Base-by-base conservation (phyloP, 768 basidiomycete species). In the Suillus tomentosus region DNA sequence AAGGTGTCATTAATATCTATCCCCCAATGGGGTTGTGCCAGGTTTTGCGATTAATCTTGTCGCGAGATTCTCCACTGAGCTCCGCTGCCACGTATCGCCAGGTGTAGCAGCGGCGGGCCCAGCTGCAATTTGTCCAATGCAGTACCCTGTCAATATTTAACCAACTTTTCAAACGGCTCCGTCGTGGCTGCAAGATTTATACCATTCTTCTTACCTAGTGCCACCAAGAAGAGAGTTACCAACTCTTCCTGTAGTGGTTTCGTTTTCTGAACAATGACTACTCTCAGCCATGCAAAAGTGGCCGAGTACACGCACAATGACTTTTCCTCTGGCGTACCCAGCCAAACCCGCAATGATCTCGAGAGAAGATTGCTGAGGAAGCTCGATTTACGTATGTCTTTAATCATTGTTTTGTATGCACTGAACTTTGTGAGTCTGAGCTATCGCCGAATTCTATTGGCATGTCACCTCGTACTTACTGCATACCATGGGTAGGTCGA, bases 401-500 rank as follows among this genome's bases (percentile, higher is more conserved):
- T 62, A 24, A 11, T 65, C 24, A 53, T 65, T 19, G 27, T 65
- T 56, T 58, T 65, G 3, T 62, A 65, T 48, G 58, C 62, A 13
- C 55, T 65, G 17, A 65, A 65, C 56, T 64, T 62, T 37, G 64
- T 64, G 50, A 56, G 63, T 36, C 8, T 56, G 27, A 8, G 27
- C 24, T 60, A 51, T 37, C 24, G 14, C 11, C 1, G 47, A 48
- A 13, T 11, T 39, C 13, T 53, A 9, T 39, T 2, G 11, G 11
- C 9, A 22, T 42, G 17, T 24, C 22, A 37, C 13, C 5, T 59
- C n/a, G 22, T 34, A 50, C 13, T 50, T 47, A 53, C n/a, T 19
- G 24, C 24, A 15, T 13, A 34, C 5, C n/a, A 34, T 24, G 48
- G 17, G 27, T 37, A 65, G 61, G 62, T 65, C 37, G 64, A 65